These are phyloP conservation scores for Pseudomassariella vexata DNA, from an alignment of 2,329 filamentous ascomycete species.

Conservation along the genomic window DNA sequence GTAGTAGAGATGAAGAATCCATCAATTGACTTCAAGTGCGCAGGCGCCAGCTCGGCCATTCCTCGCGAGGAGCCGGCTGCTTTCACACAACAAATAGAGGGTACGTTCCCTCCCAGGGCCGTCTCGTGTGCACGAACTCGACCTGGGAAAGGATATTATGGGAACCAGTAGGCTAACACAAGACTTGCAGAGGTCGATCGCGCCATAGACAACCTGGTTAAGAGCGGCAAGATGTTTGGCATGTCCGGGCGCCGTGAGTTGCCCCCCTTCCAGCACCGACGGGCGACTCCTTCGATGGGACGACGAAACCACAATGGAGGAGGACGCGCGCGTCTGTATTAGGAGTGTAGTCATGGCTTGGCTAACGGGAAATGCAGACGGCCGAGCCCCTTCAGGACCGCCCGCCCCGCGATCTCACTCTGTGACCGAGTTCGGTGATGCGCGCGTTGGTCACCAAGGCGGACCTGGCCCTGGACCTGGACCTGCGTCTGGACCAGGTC, in stretches of 20 bases:
- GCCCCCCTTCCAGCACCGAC: constrained; percentile 51
- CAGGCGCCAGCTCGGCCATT: constrained; percentile 70
- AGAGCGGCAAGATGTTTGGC: constrained; percentile 88
- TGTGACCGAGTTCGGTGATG: constrained; percentile 74
- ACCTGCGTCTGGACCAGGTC: constrained; percentile 47
- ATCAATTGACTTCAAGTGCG: constrained; percentile 17
- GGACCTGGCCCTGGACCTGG: too few relatives aligned
- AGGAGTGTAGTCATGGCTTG: constrained; percentile 6
- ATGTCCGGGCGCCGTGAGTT: constrained; percentile 74
- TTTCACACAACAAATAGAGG: constrained; percentile 84
- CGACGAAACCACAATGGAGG: too few relatives aligned
- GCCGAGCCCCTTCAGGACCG: constrained; percentile 59
- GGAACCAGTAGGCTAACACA: constrained; percentile 10
- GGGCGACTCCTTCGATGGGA: constrained; percentile 18
- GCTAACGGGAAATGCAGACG: constrained; percentile 48
- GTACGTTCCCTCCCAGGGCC: constrained; percentile 47
- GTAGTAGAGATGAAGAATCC: neutral
- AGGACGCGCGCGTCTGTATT: constrained; percentile 13
- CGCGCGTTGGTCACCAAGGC: constrained; percentile 60
- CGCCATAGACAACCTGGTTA: constrained; percentile 89
- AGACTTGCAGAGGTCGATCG: constrained; percentile 76
- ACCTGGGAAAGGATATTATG: too few relatives aligned
- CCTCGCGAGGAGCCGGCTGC: constrained; percentile 70
- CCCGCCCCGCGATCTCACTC: constrained; percentile 70
- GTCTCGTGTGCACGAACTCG: constrained; percentile 7